Evolutionary conservation across 805 yeast species (phyloP), one percentile per base, ranked within the genome.

Genomic region (Saccharomycopsis lassenensis): DNA sequence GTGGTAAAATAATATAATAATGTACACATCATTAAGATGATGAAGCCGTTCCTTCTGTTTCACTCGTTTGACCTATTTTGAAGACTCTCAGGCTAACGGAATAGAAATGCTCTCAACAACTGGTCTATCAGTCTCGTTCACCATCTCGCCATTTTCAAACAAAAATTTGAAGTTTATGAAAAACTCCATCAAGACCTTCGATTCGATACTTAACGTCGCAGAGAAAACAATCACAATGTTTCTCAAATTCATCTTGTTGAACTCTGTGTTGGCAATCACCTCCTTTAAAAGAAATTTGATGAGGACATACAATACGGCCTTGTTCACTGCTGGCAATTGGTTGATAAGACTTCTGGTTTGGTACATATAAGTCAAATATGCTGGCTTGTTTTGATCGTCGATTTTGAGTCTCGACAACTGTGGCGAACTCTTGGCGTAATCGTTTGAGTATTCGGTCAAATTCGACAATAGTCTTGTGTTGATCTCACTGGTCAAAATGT

Each of bases 151-250:
- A 21, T 62, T 61, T 35, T 73, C 75, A 50, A 79, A 81, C 7
- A 81, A 65, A 47, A 72, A 69, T 17, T 60, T 66, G 51, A 68
- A 77, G 49, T 82, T 83, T 29, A 67, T 69, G 38, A 82, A 62
- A 35, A 80, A 67, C 10, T 72, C 66, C 27, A 67, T 65, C 29
- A 82, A 59, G 7, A 79, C 63, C 35, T 70, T 74, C 11, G 75
- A 63, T 1, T 87, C 72, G 31, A 83, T 61, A 44, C 77, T 77
- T 46, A 82, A 61, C 1, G 94, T 82, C 2, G 93, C 91, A 4
- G 84, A 80, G 51, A 82, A 81, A 4, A 82, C 91, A 52, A 82
- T 82, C 49, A 85, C 75, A 36, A 75, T 59, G 49, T 91, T 89
- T 46, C 81, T 65, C 40, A 81, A 58, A 41, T 78, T 80, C 98